A percentile compares a stretch with the other conserved stretches of the same genome.
Conservation (phyloP, 805 yeast genomes). For the Metschnikowia shivogae region DNA sequence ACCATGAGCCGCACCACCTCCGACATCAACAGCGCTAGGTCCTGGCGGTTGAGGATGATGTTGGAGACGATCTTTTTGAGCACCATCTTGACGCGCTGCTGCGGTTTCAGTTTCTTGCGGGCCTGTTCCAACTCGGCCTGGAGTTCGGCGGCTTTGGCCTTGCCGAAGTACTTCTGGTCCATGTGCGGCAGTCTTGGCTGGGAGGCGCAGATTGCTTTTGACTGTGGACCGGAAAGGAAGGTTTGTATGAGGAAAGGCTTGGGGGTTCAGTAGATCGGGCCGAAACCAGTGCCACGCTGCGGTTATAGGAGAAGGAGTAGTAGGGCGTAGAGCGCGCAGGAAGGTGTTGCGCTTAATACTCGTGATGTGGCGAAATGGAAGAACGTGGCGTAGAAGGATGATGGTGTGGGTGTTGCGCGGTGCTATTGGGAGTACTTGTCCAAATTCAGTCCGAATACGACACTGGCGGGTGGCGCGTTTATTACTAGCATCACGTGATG, state of each 20-base stretch:
- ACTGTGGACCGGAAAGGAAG: background rate
- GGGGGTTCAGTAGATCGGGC: too few species aligned
- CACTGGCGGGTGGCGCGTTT: too few species aligned
- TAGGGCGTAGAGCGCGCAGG: background rate
- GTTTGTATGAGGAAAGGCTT: too few species aligned
- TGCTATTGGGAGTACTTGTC: too few species aligned
- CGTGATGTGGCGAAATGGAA: too few species aligned
- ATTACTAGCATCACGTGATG: too few species aligned
- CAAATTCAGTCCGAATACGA: too few species aligned
- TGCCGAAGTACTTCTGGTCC: slow-evolving; percentile 32
- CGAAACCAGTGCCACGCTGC: too few species aligned
- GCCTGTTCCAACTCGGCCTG: slow-evolving; percentile 43
- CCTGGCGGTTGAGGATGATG: slow-evolving; percentile 76
- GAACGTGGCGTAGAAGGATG: too few species aligned
- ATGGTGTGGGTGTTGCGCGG: too few species aligned
- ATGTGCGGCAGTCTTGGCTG: background rate
- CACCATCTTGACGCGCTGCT: slow-evolving; percentile 30
- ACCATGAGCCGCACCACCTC: slow-evolving; percentile 56
- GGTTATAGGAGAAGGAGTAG: too few species aligned
- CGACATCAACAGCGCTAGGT: slow-evolving; percentile 62
- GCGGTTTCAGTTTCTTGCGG: slow-evolving; percentile 39
- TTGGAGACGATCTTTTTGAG: slow-evolving; percentile 77
- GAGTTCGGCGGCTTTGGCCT: slow-evolving; percentile 37
- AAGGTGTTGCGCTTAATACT: background rate
- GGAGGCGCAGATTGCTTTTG: background rate